These are phyloP conservation scores for Cymbopogon flexuosus DNA, from an alignment of 202 grass and related monocot genomes.

Conservation along the genomic window DNA sequence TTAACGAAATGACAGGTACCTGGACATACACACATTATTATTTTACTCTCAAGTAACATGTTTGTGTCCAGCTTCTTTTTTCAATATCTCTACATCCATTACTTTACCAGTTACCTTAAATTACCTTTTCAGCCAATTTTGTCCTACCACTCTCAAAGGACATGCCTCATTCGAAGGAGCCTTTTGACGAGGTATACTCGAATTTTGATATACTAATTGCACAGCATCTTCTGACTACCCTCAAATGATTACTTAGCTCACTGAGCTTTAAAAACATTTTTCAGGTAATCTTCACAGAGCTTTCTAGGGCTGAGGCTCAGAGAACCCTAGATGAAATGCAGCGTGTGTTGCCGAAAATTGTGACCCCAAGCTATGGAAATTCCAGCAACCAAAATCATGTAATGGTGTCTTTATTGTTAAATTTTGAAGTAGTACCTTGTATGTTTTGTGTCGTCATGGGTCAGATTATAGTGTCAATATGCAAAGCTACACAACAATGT, in stretches of 20 bases:
- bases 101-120: neutral
- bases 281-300: constrained; percentile 61
- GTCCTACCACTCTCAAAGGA: constrained; percentile 47
- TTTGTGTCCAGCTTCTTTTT: neutral
- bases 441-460: neutral
- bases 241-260: neutral
- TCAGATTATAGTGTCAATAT: neutral
- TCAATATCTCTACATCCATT: neutral
- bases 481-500: neutral
- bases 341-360: constrained; percentile 20
- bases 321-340: constrained; percentile 48
- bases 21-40: neutral
- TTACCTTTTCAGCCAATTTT: constrained; percentile 50
- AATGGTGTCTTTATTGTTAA: constrained; percentile 10
- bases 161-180: constrained; percentile 49
- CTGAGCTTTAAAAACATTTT: neutral
- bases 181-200: constrained; percentile 55
- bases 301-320: constrained; percentile 55
- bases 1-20: constrained; percentile 68
- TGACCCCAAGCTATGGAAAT: constrained; percentile 22
- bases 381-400: constrained; percentile 32
- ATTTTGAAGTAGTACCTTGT: neutral
- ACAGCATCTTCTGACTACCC: neutral
- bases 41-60: neutral
- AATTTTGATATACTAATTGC: neutral